A percentile compares a stretch with the other conserved stretches of the same genome.
These are phyloP conservation scores for Domatiomyces catenatus DNA, from an alignment of 2,329 filamentous ascomycete species.

Conservation along the genomic window DNA sequence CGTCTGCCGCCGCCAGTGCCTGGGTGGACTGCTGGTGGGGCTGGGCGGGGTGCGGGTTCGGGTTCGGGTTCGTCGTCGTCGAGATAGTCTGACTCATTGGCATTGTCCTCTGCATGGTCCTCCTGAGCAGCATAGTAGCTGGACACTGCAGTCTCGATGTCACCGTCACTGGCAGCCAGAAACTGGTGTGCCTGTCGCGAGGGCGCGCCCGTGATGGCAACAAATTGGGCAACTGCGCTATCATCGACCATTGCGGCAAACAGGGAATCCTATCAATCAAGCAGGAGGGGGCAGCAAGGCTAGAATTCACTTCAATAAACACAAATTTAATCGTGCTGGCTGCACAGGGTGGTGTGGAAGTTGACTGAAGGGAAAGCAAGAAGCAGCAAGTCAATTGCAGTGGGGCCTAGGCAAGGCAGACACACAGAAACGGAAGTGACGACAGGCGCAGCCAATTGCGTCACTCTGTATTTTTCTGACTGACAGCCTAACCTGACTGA, in stretches of 20 bases:
- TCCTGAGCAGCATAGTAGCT: slow-evolving; percentile 42
- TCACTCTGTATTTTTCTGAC: background rate
- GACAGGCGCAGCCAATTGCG: background rate
- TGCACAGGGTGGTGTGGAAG: background rate
- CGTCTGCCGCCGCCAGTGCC: slow-evolving; percentile 19
- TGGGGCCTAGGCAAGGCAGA: background rate
- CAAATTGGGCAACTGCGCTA: slow-evolving; percentile 37
- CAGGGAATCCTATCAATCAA: background rate
- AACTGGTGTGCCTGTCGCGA: slow-evolving; percentile 48
- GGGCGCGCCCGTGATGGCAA: slow-evolving; percentile 38
- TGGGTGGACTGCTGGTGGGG: slow-evolving; percentile 6
- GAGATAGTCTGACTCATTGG: slow-evolving; percentile 15
- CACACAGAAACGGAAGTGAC: background rate
- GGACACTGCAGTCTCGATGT: slow-evolving; percentile 46
- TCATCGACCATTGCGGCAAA: slow-evolving; percentile 21
- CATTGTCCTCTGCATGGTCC: slow-evolving; percentile 18
- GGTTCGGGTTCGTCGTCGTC: slow-evolving; percentile 17
- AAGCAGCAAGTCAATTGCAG: background rate
- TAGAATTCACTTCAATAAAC: background rate
- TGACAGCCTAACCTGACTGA: background rate
- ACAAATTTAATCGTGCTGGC: no score
- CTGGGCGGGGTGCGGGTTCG: slow-evolving; percentile 4
- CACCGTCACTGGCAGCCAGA: slow-evolving; percentile 50
- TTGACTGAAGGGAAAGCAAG: background rate
- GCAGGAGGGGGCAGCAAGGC: background rate